Base-by-base conservation (phyloP, 176 grass and related monocot genomes). In the Carex cristatella region DNA sequence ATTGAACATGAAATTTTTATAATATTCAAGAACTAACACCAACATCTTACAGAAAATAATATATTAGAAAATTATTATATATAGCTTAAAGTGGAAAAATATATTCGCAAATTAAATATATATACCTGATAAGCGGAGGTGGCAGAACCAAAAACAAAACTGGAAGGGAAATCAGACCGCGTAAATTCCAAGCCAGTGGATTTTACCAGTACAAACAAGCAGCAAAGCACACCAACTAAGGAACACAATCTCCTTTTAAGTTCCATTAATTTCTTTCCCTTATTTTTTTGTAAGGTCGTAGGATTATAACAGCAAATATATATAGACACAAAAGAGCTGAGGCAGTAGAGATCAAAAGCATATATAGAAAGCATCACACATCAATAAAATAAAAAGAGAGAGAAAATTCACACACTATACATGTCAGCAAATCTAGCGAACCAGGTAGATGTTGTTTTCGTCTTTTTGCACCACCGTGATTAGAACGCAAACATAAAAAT, bases 41-140 rank as follows among this genome's bases (percentile, higher is more conserved):
- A 35, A 68, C 16, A 38, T 68, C 65, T 40, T 40, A 3, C 13
- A 38, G 65, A 38, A 14, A 7, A 7, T 68, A 71, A 64, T 1
- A 44, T 4, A 73, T 23, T 10, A 73, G 12, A 46, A 49, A 51
- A 49, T 72, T 72, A 23, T 19, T 23, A 4, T 44, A 71, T 7
- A 42, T 8, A 23, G 23, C 12, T 18, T 3, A 59, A 59, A 16
- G 18, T n/a, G 58, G 16, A 80, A 67, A 32, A 27, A 46, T 48
- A 18, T 53, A 51, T 35, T 82, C 13, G 10, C 86, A 80, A 66
- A 35, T 35, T 35, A 35, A 40, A 40, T 40, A 40, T 40, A 4
- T 46, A 2, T 61, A 87, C 92, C 92, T 94, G 92, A 79, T 94
- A 92, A 5, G 92, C 84, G 27, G 92, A 94, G 28, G 92, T 94